Percentiles rank a stretch among this genome's conserved stretches.
phyloP scores from a whole-genome alignment of 1,284 basidiomycete species.

The Coriolopsis trogii region DNA sequence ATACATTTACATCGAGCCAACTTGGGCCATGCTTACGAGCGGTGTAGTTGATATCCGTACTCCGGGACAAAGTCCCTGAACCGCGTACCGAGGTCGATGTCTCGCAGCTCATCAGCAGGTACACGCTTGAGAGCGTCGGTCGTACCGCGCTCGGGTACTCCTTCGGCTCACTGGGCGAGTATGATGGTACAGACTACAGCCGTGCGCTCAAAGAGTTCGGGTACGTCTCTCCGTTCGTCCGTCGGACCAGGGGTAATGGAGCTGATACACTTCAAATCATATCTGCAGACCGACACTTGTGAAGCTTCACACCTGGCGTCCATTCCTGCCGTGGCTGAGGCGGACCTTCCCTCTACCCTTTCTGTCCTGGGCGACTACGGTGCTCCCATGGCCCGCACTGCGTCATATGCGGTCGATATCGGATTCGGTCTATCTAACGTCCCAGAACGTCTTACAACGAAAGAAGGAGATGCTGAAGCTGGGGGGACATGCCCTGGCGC shows the following conservation, averaged over 20 bases:
- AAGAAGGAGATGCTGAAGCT: conserved; percentile 18
- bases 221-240: neutral
- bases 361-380: neutral
- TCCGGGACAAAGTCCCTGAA: neutral
- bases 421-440: conserved; percentile 19
- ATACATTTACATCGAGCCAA: neutral
- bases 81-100: conserved; percentile 5
- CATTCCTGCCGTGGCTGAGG: conserved; percentile 8
- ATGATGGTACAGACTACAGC: conserved; percentile 13
- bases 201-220: conserved; percentile 13
- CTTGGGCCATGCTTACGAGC: neutral
- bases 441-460: conserved; percentile 12
- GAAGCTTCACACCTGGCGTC: conserved; percentile 3
- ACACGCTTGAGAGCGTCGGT: conserved; percentile 11
- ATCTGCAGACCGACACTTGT: conserved; percentile 4
- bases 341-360: conserved; percentile 5
- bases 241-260: no score
- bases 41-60: neutral
- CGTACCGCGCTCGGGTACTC: conserved; percentile 7
- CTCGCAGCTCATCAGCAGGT: conserved; percentile 4
- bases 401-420: conserved; percentile 9
- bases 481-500: conserved; percentile 20
- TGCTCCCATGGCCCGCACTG: conserved; percentile 7
- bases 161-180: conserved; percentile 7
- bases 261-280: neutral